Evolutionary conservation across 2,329 filamentous ascomycete species (phyloP).

Genomic region (Aspergillus puulaauensis): DNA sequence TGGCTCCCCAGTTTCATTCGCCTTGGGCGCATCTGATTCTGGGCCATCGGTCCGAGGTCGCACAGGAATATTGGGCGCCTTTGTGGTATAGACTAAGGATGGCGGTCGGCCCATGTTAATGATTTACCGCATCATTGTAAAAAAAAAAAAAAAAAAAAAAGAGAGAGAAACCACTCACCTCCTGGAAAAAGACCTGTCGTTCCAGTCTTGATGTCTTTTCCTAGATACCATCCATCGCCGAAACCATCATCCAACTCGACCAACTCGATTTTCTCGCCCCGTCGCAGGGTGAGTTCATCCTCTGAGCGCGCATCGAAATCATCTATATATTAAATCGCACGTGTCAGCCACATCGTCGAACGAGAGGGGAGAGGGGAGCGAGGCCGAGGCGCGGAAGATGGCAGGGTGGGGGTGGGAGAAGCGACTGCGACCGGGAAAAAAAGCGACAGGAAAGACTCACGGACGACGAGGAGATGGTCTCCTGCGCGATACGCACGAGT

Average conservation of each 20-base stretch:
- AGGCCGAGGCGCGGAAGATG: slow-evolving; percentile 6
- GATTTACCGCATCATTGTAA: neutral
- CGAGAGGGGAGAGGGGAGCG: slow-evolving; percentile 3
- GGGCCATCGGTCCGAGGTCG: slow-evolving; percentile 19
- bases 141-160: neutral
- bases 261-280: slow-evolving; percentile 66
- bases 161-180: slow-evolving; percentile 31
- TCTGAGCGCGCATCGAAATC: slow-evolving; percentile 89
- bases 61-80: slow-evolving; percentile 25
- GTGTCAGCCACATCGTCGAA: slow-evolving; percentile 7
- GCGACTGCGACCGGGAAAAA: slow-evolving; percentile 12
- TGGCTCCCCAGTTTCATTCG: slow-evolving; percentile 10
- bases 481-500: slow-evolving; percentile 40
- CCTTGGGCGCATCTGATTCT: slow-evolving; percentile 13
- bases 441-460: slow-evolving; percentile 33
- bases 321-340: slow-evolving; percentile 55
- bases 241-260: slow-evolving; percentile 67
- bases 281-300: slow-evolving; percentile 85
- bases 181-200: slow-evolving; percentile 50
- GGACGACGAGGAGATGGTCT: slow-evolving; percentile 46
- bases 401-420: slow-evolving; percentile 9
- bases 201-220: slow-evolving; percentile 44
- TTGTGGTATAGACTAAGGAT: slow-evolving; percentile 26
- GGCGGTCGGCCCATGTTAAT: neutral
- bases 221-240: slow-evolving; percentile 66